phyloP scores from a whole-genome alignment of 768 basidiomycete genomes.

The Tricholoma bakamatsutake region DNA sequence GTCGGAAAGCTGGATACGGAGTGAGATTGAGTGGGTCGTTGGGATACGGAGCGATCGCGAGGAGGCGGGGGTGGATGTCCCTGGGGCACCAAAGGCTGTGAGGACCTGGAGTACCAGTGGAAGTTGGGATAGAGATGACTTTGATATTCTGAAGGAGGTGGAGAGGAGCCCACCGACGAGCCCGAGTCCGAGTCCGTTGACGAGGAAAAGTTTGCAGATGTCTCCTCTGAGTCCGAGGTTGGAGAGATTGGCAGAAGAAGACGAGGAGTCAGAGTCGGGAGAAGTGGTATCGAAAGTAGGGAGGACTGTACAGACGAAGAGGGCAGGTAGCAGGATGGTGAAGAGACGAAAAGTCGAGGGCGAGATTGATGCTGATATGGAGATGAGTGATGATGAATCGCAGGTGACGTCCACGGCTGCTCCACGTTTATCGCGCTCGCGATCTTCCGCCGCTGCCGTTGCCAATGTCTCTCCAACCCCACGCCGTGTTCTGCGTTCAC shows the following conservation, averaged over 20 bases:
- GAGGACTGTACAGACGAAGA: background rate
- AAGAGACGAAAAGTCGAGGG: conserved; percentile 22
- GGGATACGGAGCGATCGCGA: conserved; percentile 36
- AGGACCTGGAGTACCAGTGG: conserved; percentile 11
- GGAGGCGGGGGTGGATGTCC: conserved; percentile 18
- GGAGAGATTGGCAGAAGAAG: conserved; percentile 24
- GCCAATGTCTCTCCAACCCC: conserved; percentile 8
- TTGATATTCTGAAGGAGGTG: conserved; percentile 9
- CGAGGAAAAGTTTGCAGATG: conserved; percentile 10
- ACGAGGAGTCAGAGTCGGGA: conserved; percentile 14
- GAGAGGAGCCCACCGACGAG: conserved; percentile 29
- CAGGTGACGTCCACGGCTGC: conserved; percentile 14
- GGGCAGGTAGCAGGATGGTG: conserved; percentile 13
- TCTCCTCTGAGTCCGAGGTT: conserved; percentile 22
- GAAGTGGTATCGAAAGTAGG: background rate
- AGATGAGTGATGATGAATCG: background rate
- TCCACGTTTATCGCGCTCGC: conserved; percentile 7
- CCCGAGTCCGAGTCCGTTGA: conserved; percentile 27
- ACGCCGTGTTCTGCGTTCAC: conserved; percentile 13
- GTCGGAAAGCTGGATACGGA: conserved; percentile 40
- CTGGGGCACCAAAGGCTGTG: conserved; percentile 31
- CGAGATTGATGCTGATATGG: conserved; percentile 11
- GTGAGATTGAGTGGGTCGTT: conserved; percentile 54
- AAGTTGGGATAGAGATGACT: conserved; percentile 5
- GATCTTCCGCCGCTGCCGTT: background rate